Evolutionary conservation across 148 eudicot species (phyloP).

Genomic region (Linanthus parryae): DNA sequence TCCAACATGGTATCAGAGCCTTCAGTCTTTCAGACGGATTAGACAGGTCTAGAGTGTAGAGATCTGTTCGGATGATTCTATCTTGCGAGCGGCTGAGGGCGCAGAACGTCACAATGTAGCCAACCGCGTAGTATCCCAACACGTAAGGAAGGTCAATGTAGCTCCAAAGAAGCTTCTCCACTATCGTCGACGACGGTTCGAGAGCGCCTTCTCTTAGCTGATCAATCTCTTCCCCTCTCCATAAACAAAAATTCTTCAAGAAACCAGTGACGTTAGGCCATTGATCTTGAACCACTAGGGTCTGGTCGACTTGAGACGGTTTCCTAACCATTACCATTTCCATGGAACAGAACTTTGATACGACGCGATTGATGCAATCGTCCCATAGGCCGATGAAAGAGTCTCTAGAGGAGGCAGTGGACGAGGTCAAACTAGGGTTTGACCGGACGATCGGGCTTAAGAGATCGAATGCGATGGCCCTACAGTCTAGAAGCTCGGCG

Average conservation of each 20-base stretch:
- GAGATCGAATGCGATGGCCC: slow-evolving; percentile 49
- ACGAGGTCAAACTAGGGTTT: slow-evolving; percentile 30
- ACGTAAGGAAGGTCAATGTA: slow-evolving; percentile 60
- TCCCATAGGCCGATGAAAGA: slow-evolving; percentile 81
- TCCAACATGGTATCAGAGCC: slow-evolving; percentile 69
- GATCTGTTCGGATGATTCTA: slow-evolving; percentile 47
- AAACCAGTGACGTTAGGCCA: slow-evolving; percentile 76
- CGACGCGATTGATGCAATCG: slow-evolving; percentile 62
- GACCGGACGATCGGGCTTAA: slow-evolving; percentile 50
- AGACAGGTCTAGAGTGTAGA: slow-evolving; percentile 50
- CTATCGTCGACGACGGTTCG: slow-evolving; percentile 48
- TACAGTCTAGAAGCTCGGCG: slow-evolving; percentile 43
- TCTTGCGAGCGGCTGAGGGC: slow-evolving; percentile 50
- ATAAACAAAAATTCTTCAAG: slow-evolving; percentile 51
- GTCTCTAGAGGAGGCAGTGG: slow-evolving; percentile 42
- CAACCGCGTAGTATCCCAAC: slow-evolving; percentile 67
- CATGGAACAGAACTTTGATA: slow-evolving; percentile 57
- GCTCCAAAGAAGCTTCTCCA: slow-evolving; percentile 59
- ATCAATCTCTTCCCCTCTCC: slow-evolving; percentile 82
- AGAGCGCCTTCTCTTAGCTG: slow-evolving; percentile 34
- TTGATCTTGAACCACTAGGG: slow-evolving; percentile 29
- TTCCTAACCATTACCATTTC: slow-evolving; percentile 53
- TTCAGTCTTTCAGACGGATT: slow-evolving; percentile 51
- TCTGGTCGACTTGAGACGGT: slow-evolving; percentile 11
- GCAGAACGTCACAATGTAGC: slow-evolving; percentile 62